These are phyloP conservation scores for Macrophomina phaseolina DNA, from an alignment of 2,329 filamentous ascomycete species.

Conservation along the genomic window DNA sequence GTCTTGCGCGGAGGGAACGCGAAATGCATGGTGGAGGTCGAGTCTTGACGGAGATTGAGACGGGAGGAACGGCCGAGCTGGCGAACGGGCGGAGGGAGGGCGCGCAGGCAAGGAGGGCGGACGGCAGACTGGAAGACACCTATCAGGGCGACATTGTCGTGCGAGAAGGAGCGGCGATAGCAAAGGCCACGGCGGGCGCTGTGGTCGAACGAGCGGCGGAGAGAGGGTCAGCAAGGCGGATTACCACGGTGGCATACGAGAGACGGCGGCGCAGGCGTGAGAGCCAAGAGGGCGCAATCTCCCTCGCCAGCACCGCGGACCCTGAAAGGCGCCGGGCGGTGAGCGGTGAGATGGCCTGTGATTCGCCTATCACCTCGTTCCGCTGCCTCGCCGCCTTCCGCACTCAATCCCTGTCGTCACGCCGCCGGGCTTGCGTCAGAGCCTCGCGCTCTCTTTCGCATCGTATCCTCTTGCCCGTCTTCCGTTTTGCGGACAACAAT, in stretches of 20 bases:
- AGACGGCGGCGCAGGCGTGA: neutral
- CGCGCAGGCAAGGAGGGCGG: slow-evolving; percentile 25
- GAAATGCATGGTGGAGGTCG: slow-evolving; percentile 73
- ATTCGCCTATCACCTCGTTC: neutral
- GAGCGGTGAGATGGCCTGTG: neutral
- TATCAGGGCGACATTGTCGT: slow-evolving; percentile 20
- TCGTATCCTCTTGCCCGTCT: neutral
- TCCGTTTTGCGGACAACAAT: neutral
- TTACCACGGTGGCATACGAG: slow-evolving; percentile 24
- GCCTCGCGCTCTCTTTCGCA: neutral
- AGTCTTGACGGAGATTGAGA: neutral
- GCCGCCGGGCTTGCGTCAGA: neutral
- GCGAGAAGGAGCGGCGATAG: neutral
- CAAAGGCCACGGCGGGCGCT: neutral
- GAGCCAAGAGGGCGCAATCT: slow-evolving; percentile 9
- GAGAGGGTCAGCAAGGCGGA: neutral
- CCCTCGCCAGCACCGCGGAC: neutral
- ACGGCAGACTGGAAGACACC: neutral
- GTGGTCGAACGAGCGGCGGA: neutral
- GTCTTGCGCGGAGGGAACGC: slow-evolving; percentile 85
- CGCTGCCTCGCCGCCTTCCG: neutral
- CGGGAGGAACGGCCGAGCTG: slow-evolving; percentile 7
- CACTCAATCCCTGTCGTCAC: neutral
- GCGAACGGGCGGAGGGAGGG: slow-evolving; percentile 8
- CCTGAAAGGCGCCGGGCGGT: slow-evolving; percentile 18